Evolutionary conservation across 208 protist genomes (phyloP).

Genomic region (Trichomonas tenax): DNA sequence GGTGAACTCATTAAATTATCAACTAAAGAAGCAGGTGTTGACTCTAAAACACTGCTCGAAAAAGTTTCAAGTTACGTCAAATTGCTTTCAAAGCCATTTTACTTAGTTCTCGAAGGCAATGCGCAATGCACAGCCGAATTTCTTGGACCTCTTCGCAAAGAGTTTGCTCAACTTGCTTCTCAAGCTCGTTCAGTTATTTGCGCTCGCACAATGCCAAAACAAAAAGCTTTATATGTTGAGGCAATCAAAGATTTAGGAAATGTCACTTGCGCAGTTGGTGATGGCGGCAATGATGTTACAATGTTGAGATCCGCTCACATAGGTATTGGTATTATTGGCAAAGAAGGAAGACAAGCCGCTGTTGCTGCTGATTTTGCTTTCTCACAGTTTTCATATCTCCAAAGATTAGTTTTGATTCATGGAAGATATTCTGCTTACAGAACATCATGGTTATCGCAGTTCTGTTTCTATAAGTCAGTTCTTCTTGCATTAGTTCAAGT

Average conservation of each 20-base stretch:
- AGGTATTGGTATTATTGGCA: constrained; percentile 67
- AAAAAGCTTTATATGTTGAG: constrained; percentile 84
- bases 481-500: constrained; percentile 7
- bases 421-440: constrained; percentile 56
- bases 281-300: constrained; percentile 90
- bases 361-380: constrained; percentile 91
- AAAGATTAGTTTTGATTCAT: constrained; percentile 55
- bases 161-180: constrained; percentile 41
- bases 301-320: constrained; percentile 80
- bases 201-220: constrained; percentile 74
- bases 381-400: constrained; percentile 49
- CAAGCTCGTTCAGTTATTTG: constrained; percentile 45
- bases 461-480: constrained; percentile 24
- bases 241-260: constrained; percentile 39
- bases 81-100: neutral
- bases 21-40: no score
- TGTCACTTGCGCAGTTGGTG: constrained; percentile 65
- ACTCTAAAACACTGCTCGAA: neutral
- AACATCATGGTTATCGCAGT: constrained; percentile 16
- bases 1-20: neutral
- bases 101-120: neutral
- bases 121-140: neutral
- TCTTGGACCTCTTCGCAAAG: neutral
- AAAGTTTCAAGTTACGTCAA: neutral
- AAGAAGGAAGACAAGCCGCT: constrained; percentile 84